Evolutionary conservation across 306 rosid species (phyloP).

Genomic region (Hippophae rhamnoides): DNA sequence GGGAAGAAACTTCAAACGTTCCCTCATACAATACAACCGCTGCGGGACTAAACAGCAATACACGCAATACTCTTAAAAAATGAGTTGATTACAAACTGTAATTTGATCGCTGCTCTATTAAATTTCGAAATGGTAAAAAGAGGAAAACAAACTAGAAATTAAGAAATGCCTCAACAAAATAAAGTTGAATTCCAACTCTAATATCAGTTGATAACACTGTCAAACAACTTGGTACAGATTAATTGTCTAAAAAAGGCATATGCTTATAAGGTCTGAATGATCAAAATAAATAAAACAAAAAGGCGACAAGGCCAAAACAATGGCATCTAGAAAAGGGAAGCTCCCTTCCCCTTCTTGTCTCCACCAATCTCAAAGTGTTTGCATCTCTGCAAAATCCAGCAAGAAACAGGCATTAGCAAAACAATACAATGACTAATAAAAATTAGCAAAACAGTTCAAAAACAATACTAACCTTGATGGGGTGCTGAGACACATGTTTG

Average conservation of each 20-base stretch:
- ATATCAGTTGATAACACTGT: too few species aligned
- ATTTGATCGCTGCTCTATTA: too few species aligned
- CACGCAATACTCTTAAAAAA: too few species aligned
- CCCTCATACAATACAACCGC: too few species aligned
- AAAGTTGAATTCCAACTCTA: too few species aligned
- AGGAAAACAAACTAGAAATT: too few species aligned
- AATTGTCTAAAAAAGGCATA: neutral
- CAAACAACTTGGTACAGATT: neutral
- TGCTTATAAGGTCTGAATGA: slow-evolving; percentile 9
- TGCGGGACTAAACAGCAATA: too few species aligned
- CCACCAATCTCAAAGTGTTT: slow-evolving; percentile 38
- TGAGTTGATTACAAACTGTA: too few species aligned
- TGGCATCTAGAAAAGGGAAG: slow-evolving; percentile 28
- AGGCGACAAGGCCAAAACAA: neutral
- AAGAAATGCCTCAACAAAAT: too few species aligned
- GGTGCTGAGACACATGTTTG: slow-evolving; percentile 42
- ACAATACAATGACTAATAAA: neutral
- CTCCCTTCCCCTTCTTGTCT: slow-evolving; percentile 43
- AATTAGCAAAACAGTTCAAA: too few species aligned
- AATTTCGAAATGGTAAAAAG: too few species aligned
- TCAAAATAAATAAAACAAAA: neutral
- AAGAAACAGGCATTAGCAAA: neutral
- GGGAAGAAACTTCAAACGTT: too few species aligned
- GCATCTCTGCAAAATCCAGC: slow-evolving; percentile 32
- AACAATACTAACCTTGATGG: slow-evolving; percentile 29